These are phyloP conservation scores for Penicillium vulpinum DNA, from an alignment of 2,329 filamentous ascomycete genomes.

Conservation along the genomic window DNA sequence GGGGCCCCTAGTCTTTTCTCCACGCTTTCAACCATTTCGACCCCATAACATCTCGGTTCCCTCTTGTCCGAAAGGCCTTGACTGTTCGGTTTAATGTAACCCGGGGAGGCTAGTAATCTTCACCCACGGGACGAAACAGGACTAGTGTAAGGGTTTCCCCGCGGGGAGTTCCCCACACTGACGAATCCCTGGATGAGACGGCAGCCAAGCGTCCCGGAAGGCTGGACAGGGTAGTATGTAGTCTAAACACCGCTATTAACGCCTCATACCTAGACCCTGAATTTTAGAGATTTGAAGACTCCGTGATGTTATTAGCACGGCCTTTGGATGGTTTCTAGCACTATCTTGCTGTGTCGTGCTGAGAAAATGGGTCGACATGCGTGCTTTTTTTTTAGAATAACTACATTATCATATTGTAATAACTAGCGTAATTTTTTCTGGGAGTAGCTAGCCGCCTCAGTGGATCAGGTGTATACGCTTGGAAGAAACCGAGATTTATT, in stretches of 20 bases:
- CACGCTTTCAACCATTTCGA: not conserved
- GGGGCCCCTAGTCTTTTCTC: slow-evolving; percentile 7
- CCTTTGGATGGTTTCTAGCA: too few species aligned
- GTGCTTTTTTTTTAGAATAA: too few species aligned
- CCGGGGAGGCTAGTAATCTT: slow-evolving; percentile 6
- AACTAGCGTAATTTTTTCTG: too few species aligned
- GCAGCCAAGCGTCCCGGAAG: not conserved
- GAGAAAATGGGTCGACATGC: too few species aligned
- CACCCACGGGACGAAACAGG: not conserved
- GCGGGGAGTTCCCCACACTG: slow-evolving; percentile 4
- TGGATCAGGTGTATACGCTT: not conserved
- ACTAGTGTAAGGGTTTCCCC: slow-evolving; percentile 4
- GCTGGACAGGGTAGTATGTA: not conserved
- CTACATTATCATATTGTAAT: too few species aligned
- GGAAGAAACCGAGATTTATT: not conserved
- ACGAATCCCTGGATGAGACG: not conserved
- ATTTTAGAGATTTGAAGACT: too few species aligned
- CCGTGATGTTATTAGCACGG: too few species aligned
- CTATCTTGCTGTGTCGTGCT: too few species aligned
- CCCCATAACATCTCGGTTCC: not conserved
- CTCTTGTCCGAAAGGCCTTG: slow-evolving; percentile 8
- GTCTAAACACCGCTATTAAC: not conserved
- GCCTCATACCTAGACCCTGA: not conserved
- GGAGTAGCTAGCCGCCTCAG: too few species aligned
- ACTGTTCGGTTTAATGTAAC: slow-evolving; percentile 8